phyloP scores from a whole-genome alignment of 306 rosid species.

The Vigna nakashimae region DNA sequence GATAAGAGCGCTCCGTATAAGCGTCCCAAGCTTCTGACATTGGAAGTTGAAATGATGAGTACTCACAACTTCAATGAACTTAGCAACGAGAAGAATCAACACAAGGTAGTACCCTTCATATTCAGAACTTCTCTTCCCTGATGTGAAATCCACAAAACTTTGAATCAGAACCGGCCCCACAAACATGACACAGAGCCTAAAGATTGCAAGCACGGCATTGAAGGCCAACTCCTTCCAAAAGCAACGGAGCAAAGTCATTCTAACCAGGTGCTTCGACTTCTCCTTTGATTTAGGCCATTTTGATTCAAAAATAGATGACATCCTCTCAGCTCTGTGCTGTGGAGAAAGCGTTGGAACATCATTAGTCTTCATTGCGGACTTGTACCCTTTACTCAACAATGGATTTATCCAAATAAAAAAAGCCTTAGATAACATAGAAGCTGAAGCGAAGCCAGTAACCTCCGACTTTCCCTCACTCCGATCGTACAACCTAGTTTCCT shows the following conservation, averaged over 20 bases:
- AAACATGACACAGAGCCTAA: conserved; percentile 65
- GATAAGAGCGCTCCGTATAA: conserved; percentile 62
- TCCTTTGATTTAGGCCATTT: conserved; percentile 75
- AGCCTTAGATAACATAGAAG: conserved; percentile 66
- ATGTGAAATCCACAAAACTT: conserved; percentile 69
- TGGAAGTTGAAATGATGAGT: conserved; percentile 77
- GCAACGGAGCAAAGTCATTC: conserved; percentile 65
- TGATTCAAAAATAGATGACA: conserved; percentile 59
- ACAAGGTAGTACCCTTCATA: conserved; percentile 79
- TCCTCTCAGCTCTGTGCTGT: conserved; percentile 62
- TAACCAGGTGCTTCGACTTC: conserved; percentile 59
- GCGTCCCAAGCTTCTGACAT: conserved; percentile 73
- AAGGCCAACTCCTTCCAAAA: conserved; percentile 72
- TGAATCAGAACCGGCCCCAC: conserved; percentile 78
- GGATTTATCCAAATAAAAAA: conserved; percentile 84
- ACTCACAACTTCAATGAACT: conserved; percentile 64
- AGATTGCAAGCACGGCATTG: conserved; percentile 65
- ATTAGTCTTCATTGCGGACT: conserved; percentile 57
- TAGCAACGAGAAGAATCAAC: conserved; percentile 62
- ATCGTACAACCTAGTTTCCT: conserved; percentile 5
- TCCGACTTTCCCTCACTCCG: conserved; percentile 40
- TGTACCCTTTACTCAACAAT: conserved; percentile 69
- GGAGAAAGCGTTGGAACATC: conserved; percentile 72
- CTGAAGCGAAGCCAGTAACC: conserved; percentile 70
- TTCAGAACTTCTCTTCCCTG: conserved; percentile 66